These are phyloP conservation scores for Leccinum sublutescens DNA, from an alignment of 768 basidiomycete genomes.

Conservation along the genomic window DNA sequence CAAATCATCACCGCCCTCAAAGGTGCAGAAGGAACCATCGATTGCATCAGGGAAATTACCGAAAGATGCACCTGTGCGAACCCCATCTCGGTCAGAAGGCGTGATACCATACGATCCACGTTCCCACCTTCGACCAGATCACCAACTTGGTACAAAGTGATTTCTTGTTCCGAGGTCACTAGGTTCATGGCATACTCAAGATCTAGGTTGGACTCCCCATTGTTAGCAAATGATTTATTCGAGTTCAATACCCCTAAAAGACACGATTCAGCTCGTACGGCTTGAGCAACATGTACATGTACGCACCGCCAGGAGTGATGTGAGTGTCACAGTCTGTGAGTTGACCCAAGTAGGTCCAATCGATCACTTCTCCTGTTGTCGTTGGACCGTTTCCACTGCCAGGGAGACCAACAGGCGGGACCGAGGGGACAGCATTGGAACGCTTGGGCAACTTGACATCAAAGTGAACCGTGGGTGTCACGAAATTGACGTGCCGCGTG, in stretches of 20 bases:
- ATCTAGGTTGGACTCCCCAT: constrained; percentile 71
- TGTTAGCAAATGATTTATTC: constrained; percentile 37
- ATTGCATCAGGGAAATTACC: constrained; percentile 46
- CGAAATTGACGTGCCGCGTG: constrained; percentile 39
- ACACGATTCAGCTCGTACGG: constrained; percentile 3
- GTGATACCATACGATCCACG: background rate
- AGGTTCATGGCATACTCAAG: constrained; percentile 65
- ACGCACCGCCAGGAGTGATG: constrained; percentile 55
- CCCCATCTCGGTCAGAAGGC: constrained; percentile 6
- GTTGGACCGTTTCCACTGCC: constrained; percentile 15
- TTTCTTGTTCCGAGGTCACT: constrained; percentile 32
- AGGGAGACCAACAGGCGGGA: constrained; percentile 13
- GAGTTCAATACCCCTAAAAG: constrained; percentile 44
- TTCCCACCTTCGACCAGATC: constrained; percentile 34
- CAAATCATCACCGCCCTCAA: constrained; percentile 45
- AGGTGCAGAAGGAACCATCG: constrained; percentile 42
- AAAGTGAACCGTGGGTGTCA: constrained; percentile 47
- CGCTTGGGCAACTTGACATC: constrained; percentile 27
- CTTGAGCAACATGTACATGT: background rate
- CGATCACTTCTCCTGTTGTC: constrained; percentile 22
- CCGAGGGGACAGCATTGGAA: background rate
- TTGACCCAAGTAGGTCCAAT: background rate
- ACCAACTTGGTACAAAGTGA: constrained; percentile 42
- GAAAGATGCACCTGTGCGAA: constrained; percentile 38
- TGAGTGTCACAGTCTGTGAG: constrained; percentile 35